These are phyloP conservation scores for Phytopythium helicoides DNA, from an alignment of 352 stramenopile genomes.

Conservation along the genomic window DNA sequence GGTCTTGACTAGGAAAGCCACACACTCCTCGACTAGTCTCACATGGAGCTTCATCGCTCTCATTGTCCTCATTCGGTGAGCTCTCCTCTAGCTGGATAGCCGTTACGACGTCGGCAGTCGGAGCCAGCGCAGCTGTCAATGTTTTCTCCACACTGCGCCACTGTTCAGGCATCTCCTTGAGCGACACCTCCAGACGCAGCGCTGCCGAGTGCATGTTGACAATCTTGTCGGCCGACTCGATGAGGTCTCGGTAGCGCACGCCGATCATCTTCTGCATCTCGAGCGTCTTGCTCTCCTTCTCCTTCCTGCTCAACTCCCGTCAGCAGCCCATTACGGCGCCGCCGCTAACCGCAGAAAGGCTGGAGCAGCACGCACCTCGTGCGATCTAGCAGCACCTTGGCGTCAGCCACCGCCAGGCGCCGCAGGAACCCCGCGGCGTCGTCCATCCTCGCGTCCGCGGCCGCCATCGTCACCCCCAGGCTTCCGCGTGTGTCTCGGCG, in stretches of 20 bases:
- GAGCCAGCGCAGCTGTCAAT: conserved; percentile 25
- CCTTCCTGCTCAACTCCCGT: conserved; percentile 33
- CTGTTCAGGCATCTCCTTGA: conserved; percentile 84
- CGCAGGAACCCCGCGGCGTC: conserved; percentile 64
- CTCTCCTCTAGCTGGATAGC: neutral
- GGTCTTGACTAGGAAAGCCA: conserved; percentile 51
- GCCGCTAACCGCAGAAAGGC: neutral
- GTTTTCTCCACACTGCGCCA: conserved; percentile 66
- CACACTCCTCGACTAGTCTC: conserved; percentile 23
- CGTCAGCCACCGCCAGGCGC: conserved; percentile 76
- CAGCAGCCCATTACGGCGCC: neutral
- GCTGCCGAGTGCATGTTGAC: conserved; percentile 90
- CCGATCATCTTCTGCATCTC: conserved; percentile 94
- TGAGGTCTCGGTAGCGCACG: conserved; percentile 91
- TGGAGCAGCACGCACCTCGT: conserved; percentile 44
- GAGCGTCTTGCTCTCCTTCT: conserved; percentile 86
- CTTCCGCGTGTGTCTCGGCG: neutral
- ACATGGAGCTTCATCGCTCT: neutral
- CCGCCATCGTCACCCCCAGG: conserved; percentile 3
- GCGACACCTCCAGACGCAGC: conserved; percentile 68
- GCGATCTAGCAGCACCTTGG: conserved; percentile 76
- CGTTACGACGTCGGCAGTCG: neutral
- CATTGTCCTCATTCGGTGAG: neutral
- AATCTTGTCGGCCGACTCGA: conserved; percentile 92
- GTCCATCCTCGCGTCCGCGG: conserved; percentile 11